Evolutionary conservation across 2,329 filamentous ascomycete genomes (phyloP), one percentile per base, ranked within the genome.

Genomic region (Pseudopyrenochaeta lycopersici): DNA sequence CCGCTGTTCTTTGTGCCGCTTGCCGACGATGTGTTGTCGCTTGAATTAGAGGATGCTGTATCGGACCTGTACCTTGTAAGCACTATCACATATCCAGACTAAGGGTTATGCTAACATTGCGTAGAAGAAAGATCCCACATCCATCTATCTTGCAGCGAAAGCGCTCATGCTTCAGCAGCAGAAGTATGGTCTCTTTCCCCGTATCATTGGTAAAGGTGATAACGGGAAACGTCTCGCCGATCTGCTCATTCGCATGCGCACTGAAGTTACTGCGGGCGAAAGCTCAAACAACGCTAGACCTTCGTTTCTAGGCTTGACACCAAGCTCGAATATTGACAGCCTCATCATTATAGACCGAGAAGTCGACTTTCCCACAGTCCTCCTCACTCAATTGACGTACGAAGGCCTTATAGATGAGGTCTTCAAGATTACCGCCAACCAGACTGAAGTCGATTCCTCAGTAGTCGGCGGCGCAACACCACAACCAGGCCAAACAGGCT

Each of bases 371-470:
- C 91, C 94, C 14, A 97, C 95, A 1, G 89, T 90, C 0, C 83
- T 99, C 14, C 87, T 99, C 48, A 98, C 94, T 0, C 95, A 99
- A 73, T 81, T 99, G 57, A 99, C 95, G 1, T 99, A 99, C 69
- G 94, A 99, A 77, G 95, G 95, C 3, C 82, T 99, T 21, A 89
- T 99, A 48, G 96, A 99, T 70, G 95, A 99, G 73, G 84, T 95
- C 14, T 96, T 96, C 71, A 89, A 90, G 29, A 96, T 99, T 56
- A 87, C 91, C 61, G 90, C 97, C 70, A 98, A 96, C 69, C 92
- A 96, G 72, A 89, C 91, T 32, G 95, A 98, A 71, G 88, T 98
- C 18, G 94, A 98, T 72, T 91, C 92, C 2, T 92, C 92, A 1
- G 86, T 98, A 54, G 87, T 97, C 9, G 94, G 94, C 10, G 84